A percentile compares a stretch with the other conserved stretches of the same genome.
Conservation (phyloP, 2,329 filamentous ascomycete species). For the Calonectria fujianensis region DNA sequence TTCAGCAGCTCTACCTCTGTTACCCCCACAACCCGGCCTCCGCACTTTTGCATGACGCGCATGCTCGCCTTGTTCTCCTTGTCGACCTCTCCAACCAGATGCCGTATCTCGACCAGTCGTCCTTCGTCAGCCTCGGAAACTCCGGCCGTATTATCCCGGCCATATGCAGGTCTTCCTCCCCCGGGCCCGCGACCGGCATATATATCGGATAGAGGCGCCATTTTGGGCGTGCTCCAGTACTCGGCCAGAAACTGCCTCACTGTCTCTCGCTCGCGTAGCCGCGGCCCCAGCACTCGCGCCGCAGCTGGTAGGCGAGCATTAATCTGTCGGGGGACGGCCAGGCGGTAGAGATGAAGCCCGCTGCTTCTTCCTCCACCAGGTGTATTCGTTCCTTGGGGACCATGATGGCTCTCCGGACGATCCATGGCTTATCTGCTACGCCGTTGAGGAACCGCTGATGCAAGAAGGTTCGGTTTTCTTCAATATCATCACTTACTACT, state of each 20-base stretch:
- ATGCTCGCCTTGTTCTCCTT: constrained; percentile 1
- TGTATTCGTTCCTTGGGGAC: background rate
- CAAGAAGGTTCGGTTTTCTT: constrained; percentile 23
- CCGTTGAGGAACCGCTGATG: background rate
- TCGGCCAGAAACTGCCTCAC: constrained; percentile 32
- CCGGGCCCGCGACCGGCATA: background rate
- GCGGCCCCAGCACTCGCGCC: constrained; percentile 11
- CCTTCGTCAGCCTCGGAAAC: background rate
- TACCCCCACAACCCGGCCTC: constrained; percentile 20
- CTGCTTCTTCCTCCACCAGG: constrained; percentile 12
- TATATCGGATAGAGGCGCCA: constrained; percentile 2
- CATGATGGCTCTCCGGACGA: constrained; percentile 24
- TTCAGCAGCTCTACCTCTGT: constrained; percentile 4
- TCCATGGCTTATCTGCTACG: constrained; percentile 13
- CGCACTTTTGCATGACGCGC: constrained; percentile 27
- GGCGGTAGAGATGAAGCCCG: constrained; percentile 14
- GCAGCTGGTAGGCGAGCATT: constrained; percentile 18
- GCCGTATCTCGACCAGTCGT: background rate
- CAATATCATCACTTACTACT: constrained; percentile 5
- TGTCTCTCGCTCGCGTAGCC: constrained; percentile 18
- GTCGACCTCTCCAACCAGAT: constrained; percentile 9
- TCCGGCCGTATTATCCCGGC: background rate
- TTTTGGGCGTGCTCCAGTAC: constrained; percentile 25
- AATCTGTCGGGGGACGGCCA: constrained; percentile 2
- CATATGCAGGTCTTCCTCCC: background rate